A percentile compares a stretch with the other conserved stretches of the same genome.
Conservation (phyloP, 169 alveolate species). For the Eimeria maxima region DNA sequence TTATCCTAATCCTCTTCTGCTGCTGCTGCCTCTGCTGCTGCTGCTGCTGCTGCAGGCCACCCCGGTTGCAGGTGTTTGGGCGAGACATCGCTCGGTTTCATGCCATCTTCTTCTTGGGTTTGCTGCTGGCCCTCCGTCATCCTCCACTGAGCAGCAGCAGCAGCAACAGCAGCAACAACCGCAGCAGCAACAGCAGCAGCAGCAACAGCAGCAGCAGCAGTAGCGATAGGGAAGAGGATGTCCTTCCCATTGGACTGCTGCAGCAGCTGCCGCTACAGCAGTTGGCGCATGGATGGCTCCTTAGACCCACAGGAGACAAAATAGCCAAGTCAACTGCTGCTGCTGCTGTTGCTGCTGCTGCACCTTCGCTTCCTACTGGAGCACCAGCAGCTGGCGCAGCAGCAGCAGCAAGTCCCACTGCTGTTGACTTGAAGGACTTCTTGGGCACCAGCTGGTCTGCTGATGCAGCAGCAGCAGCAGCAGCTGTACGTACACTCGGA, state of each 20-base stretch:
- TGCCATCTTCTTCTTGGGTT: conserved; percentile 13
- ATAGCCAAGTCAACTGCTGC: conserved; percentile 49
- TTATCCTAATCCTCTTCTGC: background rate
- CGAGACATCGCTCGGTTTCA: conserved; percentile 29
- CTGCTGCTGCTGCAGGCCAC: conserved; percentile 43
- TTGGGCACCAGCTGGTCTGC: conserved; percentile 7
- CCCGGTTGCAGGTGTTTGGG: conserved; percentile 26
- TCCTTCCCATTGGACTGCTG: background rate
- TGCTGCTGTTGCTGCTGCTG: conserved; percentile 15
- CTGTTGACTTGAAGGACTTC: background rate
- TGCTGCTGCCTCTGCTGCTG: conserved; percentile 11
- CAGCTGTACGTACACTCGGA: conserved; percentile 19
- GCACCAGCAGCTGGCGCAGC: background rate
- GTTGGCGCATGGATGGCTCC: conserved; percentile 45
- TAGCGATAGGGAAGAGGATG: background rate
- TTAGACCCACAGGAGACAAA: conserved; percentile 3
- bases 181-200: background rate
- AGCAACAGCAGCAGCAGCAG: background rate
- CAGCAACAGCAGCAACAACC: background rate
- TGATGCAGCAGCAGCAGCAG: conserved; percentile 47
- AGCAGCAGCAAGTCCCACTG: background rate
- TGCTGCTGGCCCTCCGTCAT: conserved; percentile 34
- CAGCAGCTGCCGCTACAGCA: conserved; percentile 57
- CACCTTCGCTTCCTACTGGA: background rate
- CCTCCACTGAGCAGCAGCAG: conserved; percentile 35